Evolutionary conservation across 768 basidiomycete species (phyloP), one percentile per base, ranked within the genome.

Genomic region (Serendipita sp.): DNA sequence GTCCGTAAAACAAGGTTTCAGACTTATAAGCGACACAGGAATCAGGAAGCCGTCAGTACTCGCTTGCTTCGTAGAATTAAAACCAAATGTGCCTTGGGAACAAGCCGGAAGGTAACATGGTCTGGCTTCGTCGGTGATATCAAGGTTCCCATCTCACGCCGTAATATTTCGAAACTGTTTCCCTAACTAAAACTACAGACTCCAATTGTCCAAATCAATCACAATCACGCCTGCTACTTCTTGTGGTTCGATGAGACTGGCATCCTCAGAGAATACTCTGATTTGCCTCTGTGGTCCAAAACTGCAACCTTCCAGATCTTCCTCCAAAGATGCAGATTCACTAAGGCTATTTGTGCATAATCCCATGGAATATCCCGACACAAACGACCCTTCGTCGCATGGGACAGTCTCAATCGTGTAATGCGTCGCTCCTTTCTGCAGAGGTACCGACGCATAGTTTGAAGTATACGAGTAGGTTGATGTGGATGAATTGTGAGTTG

Each of bases 131-230:
- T 23, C 23, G 23, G 23, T 23, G 23, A 23, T 23, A 23, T 23
- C 23, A 23, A 23, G 23, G 23, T 41, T 41, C 13, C 7, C 41
- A 41, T 41, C 13, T 41, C 41, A 13, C 41, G 41, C 41, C 13
- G 7, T 41, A 7, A 41, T 41, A 41, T 23, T 23, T 13, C 5
- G 41, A 41, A 41, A 41, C 41, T 13, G 41, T 13, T 52, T 52
- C 8, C 48, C 10, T 52, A 62, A 62, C 11, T 18, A 62, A 18
- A 23, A 15, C 48, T 65, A 65, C 23, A 65, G 30, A 5, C 15
- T 11, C 65, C 65, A 65, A 41, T 36, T 46, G 52, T 65, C 65
- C 13, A 65, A 41, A 41, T 65, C 65, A 56, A 44, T 15, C 3
- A 60, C 35, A 16, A 34, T 35, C 38, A 65, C 65, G 18, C 52